Evolutionary conservation across 352 stramenopile genomes (phyloP), one percentile per base, ranked within the genome.

Genomic region (Globisporangium ultimum): DNA sequence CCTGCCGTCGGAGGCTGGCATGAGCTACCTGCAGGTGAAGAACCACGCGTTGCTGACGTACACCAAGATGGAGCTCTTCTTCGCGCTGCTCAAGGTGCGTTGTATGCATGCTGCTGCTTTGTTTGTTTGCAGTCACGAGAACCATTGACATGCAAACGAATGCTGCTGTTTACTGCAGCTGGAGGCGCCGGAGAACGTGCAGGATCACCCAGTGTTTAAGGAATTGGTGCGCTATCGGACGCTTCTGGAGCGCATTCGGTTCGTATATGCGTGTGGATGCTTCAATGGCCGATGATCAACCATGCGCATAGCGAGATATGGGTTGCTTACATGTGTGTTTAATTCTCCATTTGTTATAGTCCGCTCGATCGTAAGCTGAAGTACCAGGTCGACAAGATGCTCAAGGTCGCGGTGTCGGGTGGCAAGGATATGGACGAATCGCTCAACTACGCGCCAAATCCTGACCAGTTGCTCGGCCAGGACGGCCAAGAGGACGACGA

Each of bases 321-420:
- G 0, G 28, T 36, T 36, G 28, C 3, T 22, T 10, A 14, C 3
- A 13, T 18, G 28, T 32, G 9, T 48, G 9, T 34, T 21, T 22
- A 0, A 4, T 17, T 13, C 3, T 40, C 9, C 36, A 14, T 9
- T 34, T 48, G 10, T 17, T 52, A 5, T 36, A 86, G 77, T 28
- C 86, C 86, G 34, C 69, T 95, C 17, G 86, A 95, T 53, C 84
- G 84, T 49, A 95, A 95, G 70, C 82, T 95, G 70, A 91, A 89
- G 67, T 95, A 95, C 64, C 86, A 95, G 63, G 82, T 95, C n/a
- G 86, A 95, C 70, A 95, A 95, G 63, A 86, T 95, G 79, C 81
- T 93, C 58, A 92, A 93, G 72, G 83, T 93, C 45, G 84, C 83
- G n/a, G 55, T 92, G 10, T 89, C 80, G 18, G 81, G 78, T 17